Base-by-base conservation (phyloP, 2,329 filamentous ascomycete species). In the Knufia fluminis region DNA sequence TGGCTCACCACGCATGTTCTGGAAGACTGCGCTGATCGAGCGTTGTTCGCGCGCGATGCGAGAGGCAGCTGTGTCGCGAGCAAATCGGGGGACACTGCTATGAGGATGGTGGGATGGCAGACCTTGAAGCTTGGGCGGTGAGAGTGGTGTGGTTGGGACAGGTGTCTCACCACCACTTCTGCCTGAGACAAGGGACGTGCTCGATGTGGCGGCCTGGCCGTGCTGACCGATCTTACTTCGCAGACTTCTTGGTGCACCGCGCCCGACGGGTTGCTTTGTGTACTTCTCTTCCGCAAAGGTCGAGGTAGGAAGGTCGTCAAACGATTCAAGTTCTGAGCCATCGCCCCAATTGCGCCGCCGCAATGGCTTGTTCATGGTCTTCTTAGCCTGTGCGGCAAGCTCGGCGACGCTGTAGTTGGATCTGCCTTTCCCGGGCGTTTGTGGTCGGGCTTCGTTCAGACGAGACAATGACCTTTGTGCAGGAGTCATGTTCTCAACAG, bases 271-370 rank as follows among this genome's bases (percentile, higher is more conserved):
- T 59, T 85, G 81, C 65, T 90, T 94, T 54, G 89, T 74, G 61
- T 80, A 98, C 59, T 80, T 85, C 54, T 82, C 88, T 67, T 98
- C 92, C 12, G 80, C 77, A 52, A 84, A 80, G 10, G 77, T 80
- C 14, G 90, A 96, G 0, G 90, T 97, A 1, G 91, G 91, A 49
- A 98, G 71, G 66, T 98, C 92, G 64, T 98, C 92, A 64, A 98
- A 97, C 2, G 78, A 82, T 58, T 97, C 91, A 28, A 98, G 75
- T 66, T 98, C 92, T 52, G 84, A 85, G 14, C 92, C 92, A 65
- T 96, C 88, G 10, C 92, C 92, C 68, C 94, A 98, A 60, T 86
- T 80, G 40, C 82, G 77, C 52, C 75, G 73, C 35, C 80, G 75
- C 31, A 79, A 75, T 2, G 88, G 88, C 64, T 83, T 85, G 54